Conservation (phyloP, 2,329 filamentous ascomycete species). For the Hypoxylon sp. region DNA sequence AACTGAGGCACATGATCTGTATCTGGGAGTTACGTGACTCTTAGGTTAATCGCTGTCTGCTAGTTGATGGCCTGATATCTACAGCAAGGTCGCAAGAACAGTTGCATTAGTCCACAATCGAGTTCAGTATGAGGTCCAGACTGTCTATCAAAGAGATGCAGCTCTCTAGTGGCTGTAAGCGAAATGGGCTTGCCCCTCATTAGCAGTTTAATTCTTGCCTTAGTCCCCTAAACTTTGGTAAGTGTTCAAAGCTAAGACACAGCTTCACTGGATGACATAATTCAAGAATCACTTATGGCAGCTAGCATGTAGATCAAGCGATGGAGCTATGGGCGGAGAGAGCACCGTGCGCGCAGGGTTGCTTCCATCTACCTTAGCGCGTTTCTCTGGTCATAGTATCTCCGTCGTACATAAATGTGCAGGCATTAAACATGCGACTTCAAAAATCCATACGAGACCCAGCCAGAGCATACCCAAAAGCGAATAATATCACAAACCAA, state of each 20-base stretch:
- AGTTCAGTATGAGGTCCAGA: not conserved
- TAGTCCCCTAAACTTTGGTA: conserved; percentile 7
- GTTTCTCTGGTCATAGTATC: conserved; percentile 17
- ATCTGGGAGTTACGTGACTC: no score
- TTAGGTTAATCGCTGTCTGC: not conserved
- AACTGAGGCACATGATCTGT: no score
- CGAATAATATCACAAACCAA: conserved; percentile 5
- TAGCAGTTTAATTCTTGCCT: conserved; percentile 1
- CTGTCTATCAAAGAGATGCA: not conserved
- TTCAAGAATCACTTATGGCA: not conserved
- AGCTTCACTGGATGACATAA: conserved; percentile 32
- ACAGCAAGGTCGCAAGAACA: not conserved
- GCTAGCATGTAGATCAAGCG: conserved; percentile 16
- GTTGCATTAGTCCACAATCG: not conserved
- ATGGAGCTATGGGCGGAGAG: conserved; percentile 22
- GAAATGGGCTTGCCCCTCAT: conserved; percentile 4
- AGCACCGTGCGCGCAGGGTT: conserved; percentile 18
- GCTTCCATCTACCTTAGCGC: conserved; percentile 7
- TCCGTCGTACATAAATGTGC: conserved; percentile 7
- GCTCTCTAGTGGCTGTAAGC: not conserved
- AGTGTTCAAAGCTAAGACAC: conserved; percentile 5
- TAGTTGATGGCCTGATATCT: not conserved
- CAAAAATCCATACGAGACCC: conserved; percentile 1
- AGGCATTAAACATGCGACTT: conserved; percentile 23
- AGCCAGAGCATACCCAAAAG: conserved; percentile 1